These are phyloP conservation scores for Neofusicoccum umdonicola DNA, from an alignment of 2,329 filamentous ascomycete species.

Conservation along the genomic window DNA sequence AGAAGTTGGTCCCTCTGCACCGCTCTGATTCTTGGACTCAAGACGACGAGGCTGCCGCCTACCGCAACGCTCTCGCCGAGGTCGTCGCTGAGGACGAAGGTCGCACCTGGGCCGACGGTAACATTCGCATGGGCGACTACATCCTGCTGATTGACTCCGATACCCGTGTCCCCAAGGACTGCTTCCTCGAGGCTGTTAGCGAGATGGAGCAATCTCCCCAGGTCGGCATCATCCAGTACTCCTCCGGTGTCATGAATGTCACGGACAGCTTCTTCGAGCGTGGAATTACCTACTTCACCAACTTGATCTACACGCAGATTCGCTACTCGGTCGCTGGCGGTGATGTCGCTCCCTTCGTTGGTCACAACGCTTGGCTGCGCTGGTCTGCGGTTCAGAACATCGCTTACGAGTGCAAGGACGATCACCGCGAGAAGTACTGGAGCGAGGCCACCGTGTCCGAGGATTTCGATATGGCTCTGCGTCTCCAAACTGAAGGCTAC, in stretches of 20 bases:
- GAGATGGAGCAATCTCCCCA: conserved; percentile 71
- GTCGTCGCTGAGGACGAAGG: conserved; percentile 55
- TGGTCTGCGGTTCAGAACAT: conserved; percentile 75
- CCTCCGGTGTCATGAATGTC: conserved; percentile 59
- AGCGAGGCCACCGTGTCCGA: conserved; percentile 77
- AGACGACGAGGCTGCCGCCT: conserved; percentile 44
- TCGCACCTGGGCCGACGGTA: conserved; percentile 59
- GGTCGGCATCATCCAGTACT: conserved; percentile 69
- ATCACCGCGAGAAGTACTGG: conserved; percentile 73
- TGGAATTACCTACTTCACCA: conserved; percentile 46
- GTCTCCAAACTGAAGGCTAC: conserved; percentile 70
- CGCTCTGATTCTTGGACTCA: conserved; percentile 61
- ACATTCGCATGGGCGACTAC: conserved; percentile 61
- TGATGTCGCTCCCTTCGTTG: conserved; percentile 75
- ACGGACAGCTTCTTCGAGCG: conserved; percentile 62
- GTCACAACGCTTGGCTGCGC: conserved; percentile 74
- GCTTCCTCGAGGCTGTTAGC: conserved; percentile 65
- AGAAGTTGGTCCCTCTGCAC: conserved; percentile 59
- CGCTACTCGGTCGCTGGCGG: conserved; percentile 74
- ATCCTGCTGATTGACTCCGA: conserved; percentile 69
- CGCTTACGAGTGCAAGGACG: conserved; percentile 66
- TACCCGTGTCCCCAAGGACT: conserved; percentile 66
- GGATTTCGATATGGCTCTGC: conserved; percentile 79
- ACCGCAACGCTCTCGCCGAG: conserved; percentile 49
- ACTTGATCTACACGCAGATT: conserved; percentile 74